These are phyloP conservation scores for Pythium insidiosum DNA, from an alignment of 352 stramenopile genomes.

Conservation along the genomic window DNA sequence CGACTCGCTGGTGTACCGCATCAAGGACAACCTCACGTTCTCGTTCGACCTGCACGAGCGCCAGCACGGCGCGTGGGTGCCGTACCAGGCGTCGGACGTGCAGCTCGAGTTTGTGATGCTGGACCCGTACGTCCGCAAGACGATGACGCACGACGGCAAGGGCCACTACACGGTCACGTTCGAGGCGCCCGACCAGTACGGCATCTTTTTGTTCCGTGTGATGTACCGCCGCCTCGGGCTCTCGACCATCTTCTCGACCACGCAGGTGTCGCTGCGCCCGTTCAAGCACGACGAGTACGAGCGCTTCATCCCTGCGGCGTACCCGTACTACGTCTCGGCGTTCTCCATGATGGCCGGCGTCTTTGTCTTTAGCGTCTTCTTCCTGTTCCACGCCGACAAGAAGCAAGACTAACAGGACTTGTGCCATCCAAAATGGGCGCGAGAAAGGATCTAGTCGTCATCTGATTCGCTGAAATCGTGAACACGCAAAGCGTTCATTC, in stretches of 20 bases:
- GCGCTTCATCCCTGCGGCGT: conserved; percentile 89
- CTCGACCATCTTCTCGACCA: conserved; percentile 82
- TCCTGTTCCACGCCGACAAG: conserved; percentile 84
- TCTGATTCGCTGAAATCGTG: conserved; percentile 8
- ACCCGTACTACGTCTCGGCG: conserved; percentile 89
- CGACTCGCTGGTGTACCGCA: conserved; percentile 89
- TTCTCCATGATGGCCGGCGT: conserved; percentile 90
- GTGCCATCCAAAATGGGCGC: no score
- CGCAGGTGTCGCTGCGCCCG: conserved; percentile 87
- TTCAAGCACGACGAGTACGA: conserved; percentile 96
- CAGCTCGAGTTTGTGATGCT: conserved; percentile 96
- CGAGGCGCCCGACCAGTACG: conserved; percentile 87
- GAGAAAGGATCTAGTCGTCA: no score
- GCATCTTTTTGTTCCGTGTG: conserved; percentile 92
- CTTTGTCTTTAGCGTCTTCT: conserved; percentile 86
- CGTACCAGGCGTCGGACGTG: conserved; percentile 75
- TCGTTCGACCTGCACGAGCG: conserved; percentile 87
- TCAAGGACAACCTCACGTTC: conserved; percentile 93
- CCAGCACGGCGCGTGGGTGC: conserved; percentile 62
- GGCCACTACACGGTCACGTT: conserved; percentile 83
- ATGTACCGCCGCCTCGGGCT: conserved; percentile 87
- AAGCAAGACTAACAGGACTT: no score
- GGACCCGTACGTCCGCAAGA: conserved; percentile 89
- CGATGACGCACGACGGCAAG: conserved; percentile 55
- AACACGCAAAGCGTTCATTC: no score